A percentile compares a stretch with the other conserved stretches of the same genome.
phyloP scores from a whole-genome alignment of 1,284 basidiomycete genomes.

The Volvariella surrecta region DNA sequence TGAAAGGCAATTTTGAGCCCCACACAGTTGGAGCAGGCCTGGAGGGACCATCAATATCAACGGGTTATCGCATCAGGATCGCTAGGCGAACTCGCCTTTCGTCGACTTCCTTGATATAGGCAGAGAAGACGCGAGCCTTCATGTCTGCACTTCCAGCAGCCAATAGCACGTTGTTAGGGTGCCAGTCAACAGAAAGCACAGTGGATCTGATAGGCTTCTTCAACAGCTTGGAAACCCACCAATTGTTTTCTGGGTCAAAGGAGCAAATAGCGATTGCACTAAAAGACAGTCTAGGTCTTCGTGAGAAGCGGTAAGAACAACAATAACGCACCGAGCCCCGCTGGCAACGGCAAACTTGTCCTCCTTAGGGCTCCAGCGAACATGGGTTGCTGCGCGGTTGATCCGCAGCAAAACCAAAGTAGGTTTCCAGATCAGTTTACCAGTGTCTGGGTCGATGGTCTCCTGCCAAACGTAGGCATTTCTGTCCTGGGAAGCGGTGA shows the following conservation, averaged over 20 bases:
- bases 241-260: slow-evolving; percentile 95
- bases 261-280: slow-evolving; percentile 92
- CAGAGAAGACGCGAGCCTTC: slow-evolving; percentile 96
- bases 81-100: slow-evolving; percentile 50
- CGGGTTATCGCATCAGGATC: slow-evolving; percentile 4
- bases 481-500: slow-evolving; percentile 96
- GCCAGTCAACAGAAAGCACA: slow-evolving; percentile 93
- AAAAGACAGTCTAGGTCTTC: not conserved
- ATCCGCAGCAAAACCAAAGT: slow-evolving; percentile 94
- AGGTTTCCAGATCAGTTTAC: slow-evolving; percentile 81
- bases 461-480: slow-evolving; percentile 99
- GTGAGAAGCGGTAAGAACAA: slow-evolving; percentile 5
- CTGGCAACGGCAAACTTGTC: slow-evolving; percentile 99
- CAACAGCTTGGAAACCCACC: slow-evolving; percentile 98
- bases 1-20: slow-evolving; percentile 97
- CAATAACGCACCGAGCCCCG: slow-evolving; percentile 68
- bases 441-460: slow-evolving; percentile 63
- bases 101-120: slow-evolving; percentile 99
- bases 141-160: slow-evolving; percentile 93
- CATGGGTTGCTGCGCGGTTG: slow-evolving; percentile 93
- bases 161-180: slow-evolving; percentile 94
- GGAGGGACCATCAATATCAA: not conserved
- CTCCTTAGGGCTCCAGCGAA: slow-evolving; percentile 95
- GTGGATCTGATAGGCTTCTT: slow-evolving; percentile 97
- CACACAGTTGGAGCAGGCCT: slow-evolving; percentile 89